Percentiles rank a stretch among this genome's conserved stretches.
Evolutionary conservation across 768 basidiomycete genomes (phyloP).

Genomic region (Mycena rosella): DNA sequence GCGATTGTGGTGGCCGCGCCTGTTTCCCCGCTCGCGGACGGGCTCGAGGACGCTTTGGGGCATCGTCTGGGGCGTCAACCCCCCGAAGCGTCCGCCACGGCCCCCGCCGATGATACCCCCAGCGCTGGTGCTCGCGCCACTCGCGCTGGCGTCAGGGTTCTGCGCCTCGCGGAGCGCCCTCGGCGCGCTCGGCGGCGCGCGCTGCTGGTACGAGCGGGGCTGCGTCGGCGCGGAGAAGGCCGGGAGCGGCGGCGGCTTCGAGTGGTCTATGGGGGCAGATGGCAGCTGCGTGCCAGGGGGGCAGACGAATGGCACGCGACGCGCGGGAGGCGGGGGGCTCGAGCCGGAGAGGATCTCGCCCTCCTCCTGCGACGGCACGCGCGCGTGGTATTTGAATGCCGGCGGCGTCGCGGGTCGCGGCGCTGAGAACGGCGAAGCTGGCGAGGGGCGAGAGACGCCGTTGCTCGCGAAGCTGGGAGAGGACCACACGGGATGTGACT

Average conservation of each 20-base stretch:
- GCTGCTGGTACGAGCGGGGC: conserved; percentile 34
- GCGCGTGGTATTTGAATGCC: neutral
- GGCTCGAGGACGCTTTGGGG: neutral
- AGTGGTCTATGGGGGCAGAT: too few relatives aligned
- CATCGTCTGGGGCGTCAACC: conserved; percentile 17
- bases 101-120: neutral
- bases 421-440: neutral
- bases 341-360: conserved; percentile 27
- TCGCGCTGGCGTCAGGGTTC: neutral
- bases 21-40: neutral
- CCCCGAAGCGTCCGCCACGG: conserved; percentile 2
- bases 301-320: too few relatives aligned
- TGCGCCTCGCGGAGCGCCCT: conserved; percentile 38
- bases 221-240: conserved; percentile 26
- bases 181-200: conserved; percentile 34
- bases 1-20: neutral
- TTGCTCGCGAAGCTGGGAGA: too few relatives aligned
- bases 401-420: neutral
- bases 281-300: neutral
- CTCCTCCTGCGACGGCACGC: conserved; percentile 27
- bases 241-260: neutral
- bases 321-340: neutral
- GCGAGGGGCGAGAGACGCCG: neutral
- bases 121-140: neutral
- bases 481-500: too few relatives aligned